A percentile compares a stretch with the other conserved stretches of the same genome.
These are phyloP conservation scores for Mycena olivaceomarginata DNA, from an alignment of 768 basidiomycete species.

Conservation along the genomic window DNA sequence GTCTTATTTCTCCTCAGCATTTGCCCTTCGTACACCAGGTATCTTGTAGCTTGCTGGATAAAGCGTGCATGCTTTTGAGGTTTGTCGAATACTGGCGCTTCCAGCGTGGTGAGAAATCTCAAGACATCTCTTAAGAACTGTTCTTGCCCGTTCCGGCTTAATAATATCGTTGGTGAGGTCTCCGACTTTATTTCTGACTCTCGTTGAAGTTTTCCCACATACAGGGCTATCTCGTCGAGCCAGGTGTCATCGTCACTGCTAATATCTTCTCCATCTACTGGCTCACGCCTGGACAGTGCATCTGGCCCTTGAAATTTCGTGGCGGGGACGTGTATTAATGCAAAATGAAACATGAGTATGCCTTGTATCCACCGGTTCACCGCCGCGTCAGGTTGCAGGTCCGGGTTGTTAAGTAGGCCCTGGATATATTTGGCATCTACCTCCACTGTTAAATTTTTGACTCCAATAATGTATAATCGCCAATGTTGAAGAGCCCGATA, in stretches of 20 bases:
- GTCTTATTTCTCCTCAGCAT: constrained; percentile 34
- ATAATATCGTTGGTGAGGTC: background rate
- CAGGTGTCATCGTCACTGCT: background rate
- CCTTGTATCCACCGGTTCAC: background rate
- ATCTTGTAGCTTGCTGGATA: constrained; percentile 33
- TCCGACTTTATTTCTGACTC: no score
- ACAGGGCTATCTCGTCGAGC: background rate
- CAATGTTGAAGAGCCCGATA: background rate
- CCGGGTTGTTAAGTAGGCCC: background rate
- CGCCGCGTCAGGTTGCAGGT: background rate
- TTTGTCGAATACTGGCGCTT: constrained; percentile 19
- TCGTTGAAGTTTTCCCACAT: background rate
- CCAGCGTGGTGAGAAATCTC: no score
- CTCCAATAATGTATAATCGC: background rate
- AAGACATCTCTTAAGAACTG: background rate
- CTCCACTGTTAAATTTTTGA: background rate
- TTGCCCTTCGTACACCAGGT: constrained; percentile 33
- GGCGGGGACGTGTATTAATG: background rate
- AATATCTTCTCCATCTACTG: background rate
- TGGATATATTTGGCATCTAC: constrained; percentile 4
- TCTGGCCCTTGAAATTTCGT: constrained; percentile 15
- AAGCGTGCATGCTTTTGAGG: constrained; percentile 25
- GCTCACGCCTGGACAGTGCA: background rate
- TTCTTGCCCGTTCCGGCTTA: background rate
- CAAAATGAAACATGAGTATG: constrained; percentile 9